phyloP scores from a whole-genome alignment of 768 basidiomycete genomes.

The Favolaschia claudopus region DNA sequence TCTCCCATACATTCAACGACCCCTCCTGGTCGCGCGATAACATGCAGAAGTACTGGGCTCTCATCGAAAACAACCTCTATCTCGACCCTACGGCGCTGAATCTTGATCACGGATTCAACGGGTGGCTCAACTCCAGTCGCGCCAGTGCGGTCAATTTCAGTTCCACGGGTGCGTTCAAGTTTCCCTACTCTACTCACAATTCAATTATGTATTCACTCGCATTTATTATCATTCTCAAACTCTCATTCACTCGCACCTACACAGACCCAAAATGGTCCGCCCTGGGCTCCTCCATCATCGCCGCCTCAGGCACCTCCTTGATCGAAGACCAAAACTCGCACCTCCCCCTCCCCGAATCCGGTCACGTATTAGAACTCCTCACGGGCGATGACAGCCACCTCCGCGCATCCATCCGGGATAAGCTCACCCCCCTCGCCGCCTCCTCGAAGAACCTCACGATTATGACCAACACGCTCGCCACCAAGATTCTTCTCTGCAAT shows the following conservation, averaged over 20 bases:
- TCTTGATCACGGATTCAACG: slow-evolving; percentile 37
- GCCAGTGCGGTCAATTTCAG: not conserved
- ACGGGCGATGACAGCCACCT: too few species aligned
- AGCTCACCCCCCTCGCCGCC: too few species aligned
- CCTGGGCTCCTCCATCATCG: too few species aligned
- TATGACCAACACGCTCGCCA: slow-evolving; percentile 33
- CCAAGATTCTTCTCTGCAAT: slow-evolving; percentile 33
- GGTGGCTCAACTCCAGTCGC: slow-evolving; percentile 35
- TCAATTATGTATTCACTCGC: slow-evolving; percentile 28
- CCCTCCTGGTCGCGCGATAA: slow-evolving; percentile 36
- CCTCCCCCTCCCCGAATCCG: too few species aligned
- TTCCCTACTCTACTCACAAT: slow-evolving; percentile 24
- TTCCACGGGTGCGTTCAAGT: slow-evolving; percentile 17
- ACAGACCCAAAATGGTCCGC: too few species aligned
- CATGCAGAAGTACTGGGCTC: slow-evolving; percentile 37
- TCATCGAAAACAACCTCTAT: slow-evolving; percentile 34
- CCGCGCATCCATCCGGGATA: slow-evolving; percentile 4
- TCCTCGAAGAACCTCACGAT: not conserved
- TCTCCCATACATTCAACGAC: slow-evolving; percentile 35
- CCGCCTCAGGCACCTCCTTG: too few species aligned
- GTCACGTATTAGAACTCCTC: too few species aligned
- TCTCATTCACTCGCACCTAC: too few species aligned
- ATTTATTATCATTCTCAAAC: too few species aligned
- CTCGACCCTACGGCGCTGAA: slow-evolving; percentile 19
- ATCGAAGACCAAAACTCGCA: too few species aligned